phyloP scores from a whole-genome alignment of 352 stramenopile species.

The Pythium vanterpoolii region DNA sequence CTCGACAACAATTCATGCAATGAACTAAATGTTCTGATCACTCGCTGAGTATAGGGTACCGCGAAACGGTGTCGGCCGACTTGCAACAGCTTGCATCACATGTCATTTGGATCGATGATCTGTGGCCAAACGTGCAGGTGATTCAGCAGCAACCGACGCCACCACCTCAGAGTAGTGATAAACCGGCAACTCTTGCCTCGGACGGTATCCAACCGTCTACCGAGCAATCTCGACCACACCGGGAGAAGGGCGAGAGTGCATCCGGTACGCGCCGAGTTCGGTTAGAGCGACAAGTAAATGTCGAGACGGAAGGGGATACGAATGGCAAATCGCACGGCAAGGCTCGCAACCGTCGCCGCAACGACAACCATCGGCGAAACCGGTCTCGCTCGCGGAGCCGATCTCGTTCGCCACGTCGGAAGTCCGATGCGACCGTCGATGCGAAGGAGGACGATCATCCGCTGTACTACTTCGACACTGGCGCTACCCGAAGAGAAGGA shows the following conservation, averaged over 20 bases:
- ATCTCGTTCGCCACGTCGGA: slow-evolving; percentile 6
- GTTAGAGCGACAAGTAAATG: slow-evolving; percentile 12
- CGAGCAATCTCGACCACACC: neutral
- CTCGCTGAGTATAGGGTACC: slow-evolving; percentile 48
- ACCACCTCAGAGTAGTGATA: neutral
- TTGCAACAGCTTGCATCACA: slow-evolving; percentile 74
- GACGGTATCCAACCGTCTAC: neutral
- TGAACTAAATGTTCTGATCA: neutral
- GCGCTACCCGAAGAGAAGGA: neutral
- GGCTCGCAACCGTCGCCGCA: slow-evolving; percentile 1
- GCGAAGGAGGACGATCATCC: neutral
- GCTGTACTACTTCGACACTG: slow-evolving; percentile 17
- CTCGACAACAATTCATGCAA: neutral
- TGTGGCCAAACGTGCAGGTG: slow-evolving; percentile 34
- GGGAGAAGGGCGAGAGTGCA: neutral
- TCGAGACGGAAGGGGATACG: slow-evolving; percentile 3
- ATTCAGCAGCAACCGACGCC: neutral
- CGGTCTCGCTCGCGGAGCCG: slow-evolving; percentile 13
- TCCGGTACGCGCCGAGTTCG: slow-evolving; percentile 8
- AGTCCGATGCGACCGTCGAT: neutral
- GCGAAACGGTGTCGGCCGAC: slow-evolving; percentile 66
- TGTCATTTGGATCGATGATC: slow-evolving; percentile 71
- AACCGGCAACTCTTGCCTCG: neutral
- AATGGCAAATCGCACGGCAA: neutral
- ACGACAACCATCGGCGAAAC: slow-evolving; percentile 10